Conservation (phyloP, 306 rosid genomes). For the Prunus persica region Prunus_persica_NCBIv2 NC_034014.1:21864001-21864500, state of each 20-base stretch:
- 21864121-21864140: slow-evolving; percentile 29
- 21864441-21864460: slow-evolving; percentile 56
- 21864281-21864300: slow-evolving; percentile 29
- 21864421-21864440: slow-evolving; percentile 29
- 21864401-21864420: slow-evolving; percentile 75
- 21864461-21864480: slow-evolving; percentile 47
- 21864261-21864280: slow-evolving; percentile 60
- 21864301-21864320: slow-evolving; percentile 18
- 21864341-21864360: slow-evolving; percentile 70
- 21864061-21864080: background rate
- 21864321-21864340: slow-evolving; percentile 52
- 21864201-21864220: slow-evolving; percentile 32
- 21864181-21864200: slow-evolving; percentile 20
- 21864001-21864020: background rate
- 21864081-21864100: background rate
- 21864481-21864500: slow-evolving; percentile 31
- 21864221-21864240: slow-evolving; percentile 60
- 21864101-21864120: slow-evolving; percentile 5
- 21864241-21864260: slow-evolving; percentile 71
- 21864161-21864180: slow-evolving; percentile 36
- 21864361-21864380: slow-evolving; percentile 71
- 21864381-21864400: slow-evolving; percentile 68
- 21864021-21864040: background rate
- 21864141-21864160: slow-evolving; percentile 27
- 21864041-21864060: background rate